A percentile compares a stretch with the other conserved stretches of the same genome.
Conservation (phyloP, 208 protist species). For the Strigomonas culicis region DNA sequence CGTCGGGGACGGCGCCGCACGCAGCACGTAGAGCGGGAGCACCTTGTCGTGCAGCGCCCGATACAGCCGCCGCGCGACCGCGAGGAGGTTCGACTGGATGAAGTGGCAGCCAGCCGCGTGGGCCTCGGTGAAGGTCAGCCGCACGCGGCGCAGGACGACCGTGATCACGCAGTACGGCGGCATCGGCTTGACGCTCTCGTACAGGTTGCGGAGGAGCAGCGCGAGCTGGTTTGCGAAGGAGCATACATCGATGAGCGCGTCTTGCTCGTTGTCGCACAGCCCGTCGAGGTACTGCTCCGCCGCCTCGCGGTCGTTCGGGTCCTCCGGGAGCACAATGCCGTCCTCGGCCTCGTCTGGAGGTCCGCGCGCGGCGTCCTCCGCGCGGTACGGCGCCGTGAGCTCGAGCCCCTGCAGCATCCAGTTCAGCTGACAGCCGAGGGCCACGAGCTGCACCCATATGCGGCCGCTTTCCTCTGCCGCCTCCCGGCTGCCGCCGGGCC, state of each 20-base stretch:
- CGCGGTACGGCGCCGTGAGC: neutral
- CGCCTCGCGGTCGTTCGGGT: neutral
- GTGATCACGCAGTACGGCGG: slow-evolving; percentile 56
- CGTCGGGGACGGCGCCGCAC: neutral
- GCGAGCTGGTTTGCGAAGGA: slow-evolving; percentile 45
- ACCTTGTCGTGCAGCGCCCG: neutral
- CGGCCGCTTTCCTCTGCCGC: neutral
- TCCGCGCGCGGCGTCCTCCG: neutral
- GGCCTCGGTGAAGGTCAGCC: slow-evolving; percentile 59
- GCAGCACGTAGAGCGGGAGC: slow-evolving; percentile 15
- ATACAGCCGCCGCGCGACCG: neutral
- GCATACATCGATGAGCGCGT: slow-evolving; percentile 46
- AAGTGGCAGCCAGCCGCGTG: slow-evolving; percentile 27
- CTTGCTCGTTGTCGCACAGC: slow-evolving; percentile 17
- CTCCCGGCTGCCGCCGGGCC: neutral
- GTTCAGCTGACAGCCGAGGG: neutral
- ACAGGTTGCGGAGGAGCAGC: slow-evolving; percentile 29
- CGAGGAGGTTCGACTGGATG: slow-evolving; percentile 21
- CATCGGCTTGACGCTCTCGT: slow-evolving; percentile 20
- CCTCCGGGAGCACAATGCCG: neutral
- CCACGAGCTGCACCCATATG: neutral
- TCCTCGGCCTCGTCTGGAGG: slow-evolving; percentile 3
- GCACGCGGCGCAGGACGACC: slow-evolving; percentile 49
- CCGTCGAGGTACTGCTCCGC: slow-evolving; percentile 22
- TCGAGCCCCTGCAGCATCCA: neutral